Evolutionary conservation across 2,329 filamentous ascomycete genomes (phyloP).

Genomic region (Beauveria sp.): DNA sequence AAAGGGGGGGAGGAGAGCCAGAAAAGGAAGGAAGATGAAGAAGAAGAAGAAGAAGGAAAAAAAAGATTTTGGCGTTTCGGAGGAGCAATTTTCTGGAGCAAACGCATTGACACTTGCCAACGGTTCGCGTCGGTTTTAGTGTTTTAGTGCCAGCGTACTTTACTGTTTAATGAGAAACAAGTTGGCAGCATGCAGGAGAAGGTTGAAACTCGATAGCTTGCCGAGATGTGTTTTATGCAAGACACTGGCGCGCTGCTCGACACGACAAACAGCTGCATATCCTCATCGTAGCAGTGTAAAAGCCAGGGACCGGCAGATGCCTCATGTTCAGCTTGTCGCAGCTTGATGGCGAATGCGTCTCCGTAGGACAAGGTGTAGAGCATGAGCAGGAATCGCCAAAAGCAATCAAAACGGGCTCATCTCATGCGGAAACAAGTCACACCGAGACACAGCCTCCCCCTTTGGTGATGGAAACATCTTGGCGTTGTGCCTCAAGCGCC

Average conservation of each 20-base stretch:
- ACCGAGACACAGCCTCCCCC: too few relatives aligned
- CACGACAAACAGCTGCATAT: background rate
- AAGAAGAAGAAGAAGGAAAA: background rate
- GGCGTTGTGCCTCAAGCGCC: too few relatives aligned
- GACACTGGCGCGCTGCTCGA: too few relatives aligned
- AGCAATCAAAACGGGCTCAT: too few relatives aligned
- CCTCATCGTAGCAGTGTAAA: background rate
- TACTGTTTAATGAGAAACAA: background rate
- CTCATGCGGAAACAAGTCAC: too few relatives aligned
- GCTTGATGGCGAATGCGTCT: background rate
- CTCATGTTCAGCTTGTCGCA: background rate
- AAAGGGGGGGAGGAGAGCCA: background rate
- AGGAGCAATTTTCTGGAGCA: background rate
- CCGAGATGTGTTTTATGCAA: background rate
- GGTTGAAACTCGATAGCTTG: background rate
- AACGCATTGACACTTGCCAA: background rate
- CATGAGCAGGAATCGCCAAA: too few relatives aligned
- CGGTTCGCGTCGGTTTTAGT: background rate
- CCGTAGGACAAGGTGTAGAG: too few relatives aligned
- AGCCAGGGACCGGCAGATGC: background rate
- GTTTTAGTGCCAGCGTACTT: background rate
- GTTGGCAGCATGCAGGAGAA: background rate
- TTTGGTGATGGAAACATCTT: too few relatives aligned
- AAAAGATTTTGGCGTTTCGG: background rate
- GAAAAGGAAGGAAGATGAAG: background rate